Evolutionary conservation across 1,284 basidiomycete species (phyloP), one percentile per base, ranked within the genome.

Genomic region (Puccinia coronata): DNA sequence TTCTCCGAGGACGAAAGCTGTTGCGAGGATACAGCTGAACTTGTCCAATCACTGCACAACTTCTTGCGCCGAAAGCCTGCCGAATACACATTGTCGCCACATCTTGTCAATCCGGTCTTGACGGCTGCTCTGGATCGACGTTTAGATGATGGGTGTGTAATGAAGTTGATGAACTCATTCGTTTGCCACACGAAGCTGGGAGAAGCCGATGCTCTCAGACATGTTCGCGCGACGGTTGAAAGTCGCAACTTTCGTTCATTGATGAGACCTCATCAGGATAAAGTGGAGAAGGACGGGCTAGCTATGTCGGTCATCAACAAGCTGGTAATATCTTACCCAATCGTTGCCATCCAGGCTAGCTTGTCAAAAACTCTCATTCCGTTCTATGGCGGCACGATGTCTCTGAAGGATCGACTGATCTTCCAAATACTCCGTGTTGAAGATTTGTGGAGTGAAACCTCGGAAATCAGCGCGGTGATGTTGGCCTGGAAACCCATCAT

Each of bases 101-200:
- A 74, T 74, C 63, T 81, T n/a, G 80, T 81, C 0, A 75, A 81
- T 43, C 80, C 72, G 18, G 49, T 75, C 43, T 57, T 81, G 47
- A 51, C 71, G 16, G 80, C 53, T 63, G 72, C 72, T 47, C 41
- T 81, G 47, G 47, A 67, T 25, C 55, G 80, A 20, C 65, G 43
- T 47, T 47, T 81, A 57, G 34, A 72, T 55, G 74, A 43, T 18
- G 41, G 47, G n/a, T 67, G 72, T 57, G 61, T 75, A 18, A 75
- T 81, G 51, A 67, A 72, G 36, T 34, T 75, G 36, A 72, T 75
- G 23, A 34, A 63, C 67, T 73, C 49, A 2, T 57, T 81, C 25
- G 43, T 69, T 2, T 59, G 43, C 28, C 41, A 28, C 41, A 74
- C 80, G 14, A 47, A 39, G 16, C 49, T 81, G 47, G 39, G 34